Conservation (phyloP, 2,329 filamentous ascomycete species). For the Camptophora hylomeconis region DNA sequence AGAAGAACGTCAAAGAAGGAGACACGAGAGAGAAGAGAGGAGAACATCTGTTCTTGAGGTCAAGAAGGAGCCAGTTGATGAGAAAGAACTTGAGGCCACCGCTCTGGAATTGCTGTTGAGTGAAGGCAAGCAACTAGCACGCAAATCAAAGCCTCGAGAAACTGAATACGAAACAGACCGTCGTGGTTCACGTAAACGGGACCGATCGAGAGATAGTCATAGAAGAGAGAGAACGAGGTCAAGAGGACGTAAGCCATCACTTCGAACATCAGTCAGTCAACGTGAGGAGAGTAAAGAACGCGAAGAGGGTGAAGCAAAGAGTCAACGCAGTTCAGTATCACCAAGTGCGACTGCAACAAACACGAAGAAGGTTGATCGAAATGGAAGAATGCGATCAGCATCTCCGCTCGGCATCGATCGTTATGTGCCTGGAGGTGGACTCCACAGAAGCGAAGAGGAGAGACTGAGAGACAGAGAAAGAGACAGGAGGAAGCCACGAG, state of each 20-base stretch:
- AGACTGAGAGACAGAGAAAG: constrained; percentile 19
- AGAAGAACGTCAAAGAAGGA: constrained; percentile 17
- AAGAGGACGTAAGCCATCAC: constrained; percentile 8
- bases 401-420: constrained; percentile 28
- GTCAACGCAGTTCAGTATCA: constrained; percentile 10
- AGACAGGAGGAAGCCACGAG: constrained; percentile 14
- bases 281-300: constrained; percentile 8
- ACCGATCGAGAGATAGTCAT: constrained; percentile 15
- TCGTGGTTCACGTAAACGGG: constrained; percentile 19
- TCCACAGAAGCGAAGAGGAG: constrained; percentile 14
- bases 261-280: constrained; percentile 6
- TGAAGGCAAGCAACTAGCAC: constrained; percentile 42
- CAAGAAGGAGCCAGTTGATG: constrained; percentile 30
- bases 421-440: constrained; percentile 28
- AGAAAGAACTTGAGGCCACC: constrained; percentile 43
- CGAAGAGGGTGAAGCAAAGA: constrained; percentile 17
- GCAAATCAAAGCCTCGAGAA: constrained; percentile 36
- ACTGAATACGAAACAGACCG: constrained; percentile 40
- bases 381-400: constrained; percentile 19
- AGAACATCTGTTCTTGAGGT: constrained; percentile 22
- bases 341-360: constrained; percentile 8
- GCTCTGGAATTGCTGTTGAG: constrained; percentile 40
- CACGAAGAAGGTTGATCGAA: constrained; percentile 6
- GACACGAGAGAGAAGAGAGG: constrained; percentile 16
- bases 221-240: constrained; percentile 14